These are phyloP conservation scores for Elongisporangium senticosum DNA, from an alignment of 352 stramenopile genomes.

Conservation along the genomic window DNA sequence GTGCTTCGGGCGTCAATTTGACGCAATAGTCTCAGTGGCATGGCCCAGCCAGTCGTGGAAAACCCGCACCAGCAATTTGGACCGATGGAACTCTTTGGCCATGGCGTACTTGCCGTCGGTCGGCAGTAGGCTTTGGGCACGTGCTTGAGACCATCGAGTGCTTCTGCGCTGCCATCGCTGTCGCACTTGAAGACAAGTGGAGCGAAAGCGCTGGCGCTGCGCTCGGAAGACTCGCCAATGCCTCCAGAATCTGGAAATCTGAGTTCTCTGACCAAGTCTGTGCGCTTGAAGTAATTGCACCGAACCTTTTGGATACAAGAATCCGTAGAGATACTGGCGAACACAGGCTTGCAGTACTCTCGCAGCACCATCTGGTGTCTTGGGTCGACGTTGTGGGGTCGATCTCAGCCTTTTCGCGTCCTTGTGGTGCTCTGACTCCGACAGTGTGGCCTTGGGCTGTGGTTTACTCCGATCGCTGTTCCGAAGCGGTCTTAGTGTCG, in stretches of 20 bases:
- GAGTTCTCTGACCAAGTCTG: neutral
- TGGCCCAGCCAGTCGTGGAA: slow-evolving; percentile 18
- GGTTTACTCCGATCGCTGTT: neutral
- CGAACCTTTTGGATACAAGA: neutral
- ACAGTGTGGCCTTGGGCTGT: too few relatives aligned
- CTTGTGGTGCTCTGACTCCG: neutral
- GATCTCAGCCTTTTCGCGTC: too few relatives aligned
- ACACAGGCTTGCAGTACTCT: neutral
- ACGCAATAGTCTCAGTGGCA: neutral
- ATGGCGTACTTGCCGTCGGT: slow-evolving; percentile 40
- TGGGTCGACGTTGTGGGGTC: neutral
- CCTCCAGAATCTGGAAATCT: slow-evolving; percentile 8
- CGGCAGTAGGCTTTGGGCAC: slow-evolving; percentile 14
- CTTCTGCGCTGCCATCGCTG: slow-evolving; percentile 5
- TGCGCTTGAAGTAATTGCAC: neutral
- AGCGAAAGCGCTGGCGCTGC: slow-evolving; percentile 11
- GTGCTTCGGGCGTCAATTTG: slow-evolving; percentile 8
- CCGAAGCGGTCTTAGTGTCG: neutral
- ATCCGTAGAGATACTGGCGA: neutral
- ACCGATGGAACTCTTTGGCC: slow-evolving; percentile 36
- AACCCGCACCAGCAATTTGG: slow-evolving; percentile 13
- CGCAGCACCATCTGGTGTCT: neutral
- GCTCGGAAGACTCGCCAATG: slow-evolving; percentile 11
- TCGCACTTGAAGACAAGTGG: slow-evolving; percentile 10
- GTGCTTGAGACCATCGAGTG: slow-evolving; percentile 2